Percentiles rank a stretch among this genome's conserved stretches.
These are phyloP conservation scores for Chaetoceros tenuissimus DNA, from an alignment of 108 stramenopile species.

Conservation along the genomic window DNA sequence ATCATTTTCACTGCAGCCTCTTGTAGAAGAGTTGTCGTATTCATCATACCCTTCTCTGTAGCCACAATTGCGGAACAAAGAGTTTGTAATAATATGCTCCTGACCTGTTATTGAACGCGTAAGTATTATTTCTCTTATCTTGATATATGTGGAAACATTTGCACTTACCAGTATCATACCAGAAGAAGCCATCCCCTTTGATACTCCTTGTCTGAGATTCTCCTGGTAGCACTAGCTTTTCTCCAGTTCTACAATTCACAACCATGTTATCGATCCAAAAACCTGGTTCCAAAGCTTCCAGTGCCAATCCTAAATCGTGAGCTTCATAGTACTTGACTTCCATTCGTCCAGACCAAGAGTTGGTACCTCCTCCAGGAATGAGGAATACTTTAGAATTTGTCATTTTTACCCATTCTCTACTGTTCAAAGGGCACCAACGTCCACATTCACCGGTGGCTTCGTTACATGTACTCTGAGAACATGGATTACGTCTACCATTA, in stretches of 20 bases:
- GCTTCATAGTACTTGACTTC: slow-evolving; percentile 25
- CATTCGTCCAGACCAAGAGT: slow-evolving; percentile 26
- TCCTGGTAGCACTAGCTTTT: slow-evolving; percentile 6
- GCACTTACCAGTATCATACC: slow-evolving; percentile 41
- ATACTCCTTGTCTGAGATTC: slow-evolving; percentile 2
- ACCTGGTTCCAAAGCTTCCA: slow-evolving; percentile 26
- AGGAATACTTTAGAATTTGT: slow-evolving; percentile 24
- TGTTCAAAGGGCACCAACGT: neutral
- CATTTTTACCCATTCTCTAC: slow-evolving; percentile 3
- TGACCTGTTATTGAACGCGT: too few relatives aligned
- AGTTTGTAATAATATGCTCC: slow-evolving; percentile 30
- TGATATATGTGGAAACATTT: too few relatives aligned
- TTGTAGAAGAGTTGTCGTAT: slow-evolving; percentile 17
- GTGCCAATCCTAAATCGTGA: slow-evolving; percentile 19
- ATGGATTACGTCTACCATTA: slow-evolving; percentile 5
- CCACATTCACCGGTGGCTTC: slow-evolving; percentile 7
- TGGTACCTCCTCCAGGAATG: slow-evolving; percentile 11
- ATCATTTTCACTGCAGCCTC: slow-evolving; percentile 16
- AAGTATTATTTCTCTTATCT: too few relatives aligned
- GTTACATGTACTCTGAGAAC: slow-evolving; percentile 8
- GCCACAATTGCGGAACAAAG: slow-evolving; percentile 29
- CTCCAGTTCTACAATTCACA: slow-evolving; percentile 25
- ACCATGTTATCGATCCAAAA: slow-evolving; percentile 33
- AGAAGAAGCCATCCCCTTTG: slow-evolving; percentile 17
- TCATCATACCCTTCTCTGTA: slow-evolving; percentile 14